Base-by-base conservation (phyloP, 2,329 filamentous ascomycete genomes). In the Arthroderma sp. region DNA sequence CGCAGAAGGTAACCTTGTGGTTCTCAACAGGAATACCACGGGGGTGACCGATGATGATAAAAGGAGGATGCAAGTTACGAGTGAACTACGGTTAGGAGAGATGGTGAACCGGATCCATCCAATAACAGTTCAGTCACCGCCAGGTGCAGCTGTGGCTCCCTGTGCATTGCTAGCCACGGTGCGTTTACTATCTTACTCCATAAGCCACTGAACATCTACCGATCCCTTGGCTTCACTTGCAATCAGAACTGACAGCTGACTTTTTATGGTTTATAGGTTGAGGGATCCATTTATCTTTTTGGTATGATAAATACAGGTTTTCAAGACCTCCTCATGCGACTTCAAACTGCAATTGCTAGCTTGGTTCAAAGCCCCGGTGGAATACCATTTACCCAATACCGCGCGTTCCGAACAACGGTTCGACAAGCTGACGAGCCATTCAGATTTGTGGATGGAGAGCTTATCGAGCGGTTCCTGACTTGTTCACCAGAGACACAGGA, bases 201-300 rank as follows among this genome's bases (percentile, higher is more conserved):
- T 38, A 8, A 10, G 2, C 10, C 29, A 34, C 11, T 30, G 34
- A 36, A 36, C 40, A 36, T 36, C 15, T 32, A 22, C 40, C 11
- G 11, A 34, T 34, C 32, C 32, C 3, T 34, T 34, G 32, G 8
- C 32, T 34, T 38, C 3, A 34, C 38, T 38, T 28, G 42, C 15
- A 22, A 22, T 22, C 15, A 22, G 15, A 22, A 22, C 15, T 22
- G 15, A 22, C 15, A 22, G 15, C 15, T 22, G 15, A 22, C 15
- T 22, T 22, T 22, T 22, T 22, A 22, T 22, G 15, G 15, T 22
- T 29, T 30, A 34, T 38, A 91, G 85, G 78, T 88, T 40, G 89
- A 96, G 61, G 91, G 91, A 28, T 83, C 83, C 0, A 81, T 98
- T 40, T 95, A 94, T 62, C 77, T 98, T 51, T 89, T 91, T 55